Evolutionary conservation across 2,329 filamentous ascomycete species (phyloP).

Genomic region (Ascochyta rabiei): DNA sequence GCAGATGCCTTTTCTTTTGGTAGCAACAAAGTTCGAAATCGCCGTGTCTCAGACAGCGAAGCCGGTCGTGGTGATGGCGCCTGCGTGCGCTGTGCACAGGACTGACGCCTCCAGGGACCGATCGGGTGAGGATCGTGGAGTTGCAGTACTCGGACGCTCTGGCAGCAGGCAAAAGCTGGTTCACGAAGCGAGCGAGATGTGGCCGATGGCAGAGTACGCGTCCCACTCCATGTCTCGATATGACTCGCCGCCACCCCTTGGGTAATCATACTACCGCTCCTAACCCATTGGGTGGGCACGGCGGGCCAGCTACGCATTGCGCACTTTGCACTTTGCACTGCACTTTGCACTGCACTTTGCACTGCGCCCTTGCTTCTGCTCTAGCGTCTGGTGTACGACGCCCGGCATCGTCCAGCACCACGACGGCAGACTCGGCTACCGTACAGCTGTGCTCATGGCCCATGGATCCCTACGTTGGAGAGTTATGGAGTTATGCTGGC

Average conservation of each 20-base stretch:
- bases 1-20: conserved; percentile 31
- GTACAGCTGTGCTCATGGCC: conserved; percentile 8
- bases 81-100: conserved; percentile 4
- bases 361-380: conserved; percentile 30
- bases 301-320: conserved; percentile 19
- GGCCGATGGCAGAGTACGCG: conserved; percentile 32
- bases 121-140: conserved; percentile 17
- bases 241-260: conserved; percentile 36
- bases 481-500: conserved; percentile 23
- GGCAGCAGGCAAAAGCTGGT: conserved; percentile 10
- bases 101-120: background rate
- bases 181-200: conserved; percentile 22
- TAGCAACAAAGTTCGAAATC: conserved; percentile 27
- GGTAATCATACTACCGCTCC: conserved; percentile 35
- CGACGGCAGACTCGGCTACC: conserved; percentile 31
- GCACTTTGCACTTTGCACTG: no score
- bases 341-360: no score
- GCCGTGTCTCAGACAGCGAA: conserved; percentile 33
- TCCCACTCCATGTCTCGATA: conserved; percentile 23
- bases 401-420: conserved; percentile 27
- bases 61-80: conserved; percentile 10
- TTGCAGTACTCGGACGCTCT: conserved; percentile 24
- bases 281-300: conserved; percentile 31
- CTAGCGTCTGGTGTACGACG: conserved; percentile 36
- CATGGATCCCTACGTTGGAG: background rate